Evolutionary conservation across 2,329 filamentous ascomycete genomes (phyloP).

Genomic region (Aspergillus sp.): DNA sequence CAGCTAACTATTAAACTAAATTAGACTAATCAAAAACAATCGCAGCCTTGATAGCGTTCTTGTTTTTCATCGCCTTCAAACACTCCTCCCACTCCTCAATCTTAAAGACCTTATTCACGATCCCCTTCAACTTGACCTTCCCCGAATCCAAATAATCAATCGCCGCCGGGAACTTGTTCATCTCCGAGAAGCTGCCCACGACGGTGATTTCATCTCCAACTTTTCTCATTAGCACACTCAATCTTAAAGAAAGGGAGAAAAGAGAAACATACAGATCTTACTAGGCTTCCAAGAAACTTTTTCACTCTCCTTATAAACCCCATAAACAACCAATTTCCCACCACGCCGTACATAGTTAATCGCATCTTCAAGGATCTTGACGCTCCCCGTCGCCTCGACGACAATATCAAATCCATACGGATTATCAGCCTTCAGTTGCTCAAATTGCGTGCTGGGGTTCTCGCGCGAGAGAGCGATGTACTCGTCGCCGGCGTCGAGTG

Average conservation of each 20-base stretch:
- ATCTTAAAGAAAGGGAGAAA: not conserved
- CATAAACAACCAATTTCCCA: conserved; percentile 65
- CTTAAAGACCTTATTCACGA: conserved; percentile 67
- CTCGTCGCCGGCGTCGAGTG: conserved; percentile 42
- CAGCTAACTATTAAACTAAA: not conserved
- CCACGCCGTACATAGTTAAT: conserved; percentile 67
- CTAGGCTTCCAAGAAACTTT: conserved; percentile 62
- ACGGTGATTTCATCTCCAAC: conserved; percentile 62
- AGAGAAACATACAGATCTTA: conserved; percentile 55
- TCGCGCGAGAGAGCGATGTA: conserved; percentile 42
- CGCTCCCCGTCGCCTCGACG: conserved; percentile 62
- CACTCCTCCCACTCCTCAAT: conserved; percentile 67
- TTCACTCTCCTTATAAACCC: conserved; percentile 58
- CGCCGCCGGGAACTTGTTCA: conserved; percentile 61
- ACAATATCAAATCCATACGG: conserved; percentile 69
- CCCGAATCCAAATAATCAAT: conserved; percentile 46
- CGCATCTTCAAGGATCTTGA: conserved; percentile 62
- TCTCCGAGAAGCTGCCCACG: conserved; percentile 66
- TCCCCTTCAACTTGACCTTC: conserved; percentile 50
- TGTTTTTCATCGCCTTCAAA: conserved; percentile 63
- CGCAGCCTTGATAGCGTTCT: conserved; percentile 66
- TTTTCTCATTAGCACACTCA: conserved; percentile 15
- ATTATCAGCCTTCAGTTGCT: conserved; percentile 56
- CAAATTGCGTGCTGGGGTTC: conserved; percentile 54
- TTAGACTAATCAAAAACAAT: conserved; percentile 58